A percentile compares a stretch with the other conserved stretches of the same genome.
Conservation (phyloP, 345 rosid genomes). For the Pelargonium nanum region DNA sequence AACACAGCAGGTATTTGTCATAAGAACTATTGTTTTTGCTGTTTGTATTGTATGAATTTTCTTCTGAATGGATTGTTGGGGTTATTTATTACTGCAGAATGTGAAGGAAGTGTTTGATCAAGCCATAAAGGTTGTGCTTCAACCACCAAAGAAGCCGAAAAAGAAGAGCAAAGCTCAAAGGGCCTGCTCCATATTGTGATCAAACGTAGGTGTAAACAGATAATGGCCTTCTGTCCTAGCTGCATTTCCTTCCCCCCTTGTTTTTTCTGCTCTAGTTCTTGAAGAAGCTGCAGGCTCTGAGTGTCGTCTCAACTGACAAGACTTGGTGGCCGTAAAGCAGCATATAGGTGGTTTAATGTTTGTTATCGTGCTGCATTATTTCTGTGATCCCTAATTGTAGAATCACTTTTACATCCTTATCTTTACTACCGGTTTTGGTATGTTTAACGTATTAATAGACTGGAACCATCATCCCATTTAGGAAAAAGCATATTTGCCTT, state of each 20-base stretch:
- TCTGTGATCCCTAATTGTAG: conserved; percentile 20
- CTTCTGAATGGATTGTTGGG: neutral
- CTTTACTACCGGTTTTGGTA: conserved; percentile 17
- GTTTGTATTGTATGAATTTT: neutral
- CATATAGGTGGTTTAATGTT: too few species aligned
- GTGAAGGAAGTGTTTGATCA: conserved; percentile 89
- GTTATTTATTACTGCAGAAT: conserved; percentile 39
- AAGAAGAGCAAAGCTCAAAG: conserved; percentile 85
- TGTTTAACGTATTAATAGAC: conserved; percentile 24
- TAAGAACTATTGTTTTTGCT: neutral
- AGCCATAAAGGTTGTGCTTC: conserved; percentile 88
- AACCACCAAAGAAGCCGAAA: conserved; percentile 84
- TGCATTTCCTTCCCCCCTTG: conserved; percentile 8
- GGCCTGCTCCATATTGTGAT: conserved; percentile 84
- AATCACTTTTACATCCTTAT: conserved; percentile 11
- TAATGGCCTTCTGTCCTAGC: conserved; percentile 8
- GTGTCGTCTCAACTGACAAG: conserved; percentile 13
- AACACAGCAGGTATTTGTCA: conserved; percentile 69
- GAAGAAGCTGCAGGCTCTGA: conserved; percentile 19
- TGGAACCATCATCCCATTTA: conserved; percentile 15
- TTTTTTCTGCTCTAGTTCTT: conserved; percentile 6
- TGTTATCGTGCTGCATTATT: neutral
- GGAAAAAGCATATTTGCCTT: conserved; percentile 14
- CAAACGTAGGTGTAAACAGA: conserved; percentile 15
- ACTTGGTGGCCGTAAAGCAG: too few species aligned